Evolutionary conservation across 257 asterid genomes (phyloP).

Genomic region (Penstemon newberryi): DNA sequence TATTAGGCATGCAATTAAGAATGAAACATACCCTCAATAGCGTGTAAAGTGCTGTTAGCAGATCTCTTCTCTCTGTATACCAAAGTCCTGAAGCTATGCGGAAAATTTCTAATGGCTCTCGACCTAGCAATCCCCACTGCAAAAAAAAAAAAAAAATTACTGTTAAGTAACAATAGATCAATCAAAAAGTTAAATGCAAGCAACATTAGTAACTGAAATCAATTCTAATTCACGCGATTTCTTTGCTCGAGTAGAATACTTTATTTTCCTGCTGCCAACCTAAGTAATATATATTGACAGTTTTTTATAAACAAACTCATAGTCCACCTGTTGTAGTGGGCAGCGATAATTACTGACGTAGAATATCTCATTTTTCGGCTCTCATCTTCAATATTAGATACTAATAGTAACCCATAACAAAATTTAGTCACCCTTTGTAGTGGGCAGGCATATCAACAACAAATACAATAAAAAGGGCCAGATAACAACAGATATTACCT

Average conservation of each 20-base stretch:
- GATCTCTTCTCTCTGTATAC: slow-evolving; percentile 93
- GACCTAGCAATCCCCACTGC: slow-evolving; percentile 89
- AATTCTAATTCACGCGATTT: neutral
- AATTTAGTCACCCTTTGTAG: neutral
- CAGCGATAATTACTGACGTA: neutral
- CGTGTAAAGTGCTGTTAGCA: slow-evolving; percentile 76
- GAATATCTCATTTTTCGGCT: slow-evolving; percentile 1
- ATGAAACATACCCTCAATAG: slow-evolving; percentile 68
- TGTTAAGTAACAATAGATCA: slow-evolving; percentile 19
- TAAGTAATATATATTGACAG: neutral
- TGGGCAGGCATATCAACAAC: too few species aligned
- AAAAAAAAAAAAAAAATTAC: slow-evolving; percentile 20
- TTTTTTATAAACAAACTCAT: slow-evolving; percentile 4
- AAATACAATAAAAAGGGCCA: slow-evolving; percentile 8
- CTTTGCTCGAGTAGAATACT: slow-evolving; percentile 13
- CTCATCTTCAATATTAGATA: neutral
- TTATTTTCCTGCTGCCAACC: slow-evolving; percentile 1
- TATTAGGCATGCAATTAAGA: slow-evolving; percentile 27
- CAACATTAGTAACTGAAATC: slow-evolving; percentile 19
- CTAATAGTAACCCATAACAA: neutral
- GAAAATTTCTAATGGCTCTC: slow-evolving; percentile 78
- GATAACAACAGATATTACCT: slow-evolving; percentile 48
- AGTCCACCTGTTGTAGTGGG: neutral
- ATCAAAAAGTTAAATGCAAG: slow-evolving; percentile 6
- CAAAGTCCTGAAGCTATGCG: slow-evolving; percentile 94